These are phyloP conservation scores for Chaetomium sp. DNA, from an alignment of 2,329 filamentous ascomycete genomes.

Conservation along the genomic window DNA sequence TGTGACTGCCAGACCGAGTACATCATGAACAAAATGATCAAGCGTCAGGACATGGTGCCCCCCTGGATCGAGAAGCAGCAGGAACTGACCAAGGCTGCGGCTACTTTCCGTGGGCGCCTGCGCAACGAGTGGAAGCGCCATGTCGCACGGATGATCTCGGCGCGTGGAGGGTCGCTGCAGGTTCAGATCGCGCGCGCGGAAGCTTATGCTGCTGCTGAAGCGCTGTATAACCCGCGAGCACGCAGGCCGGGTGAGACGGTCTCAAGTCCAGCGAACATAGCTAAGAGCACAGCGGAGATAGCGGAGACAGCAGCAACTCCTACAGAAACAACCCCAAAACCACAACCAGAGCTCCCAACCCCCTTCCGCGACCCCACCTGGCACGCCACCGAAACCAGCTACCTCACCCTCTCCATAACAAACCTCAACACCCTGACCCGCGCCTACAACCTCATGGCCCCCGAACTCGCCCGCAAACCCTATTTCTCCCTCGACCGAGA, in stretches of 20 bases:
- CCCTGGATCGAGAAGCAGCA: conserved; percentile 99
- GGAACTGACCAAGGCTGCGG: conserved; percentile 65
- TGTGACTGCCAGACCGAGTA: conserved; percentile 61
- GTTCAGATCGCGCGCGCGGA: conserved; percentile 66
- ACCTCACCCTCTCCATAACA: conserved; percentile 68
- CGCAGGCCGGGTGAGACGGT: conserved; percentile 39
- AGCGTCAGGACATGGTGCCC: conserved; percentile 89
- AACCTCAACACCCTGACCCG: conserved; percentile 75
- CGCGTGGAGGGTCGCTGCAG: conserved; percentile 66
- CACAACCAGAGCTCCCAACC: not conserved
- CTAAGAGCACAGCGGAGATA: conserved; percentile 44
- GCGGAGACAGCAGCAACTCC: conserved; percentile 25
- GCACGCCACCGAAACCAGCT: conserved; percentile 65
- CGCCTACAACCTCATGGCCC: conserved; percentile 92
- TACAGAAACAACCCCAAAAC: not conserved
- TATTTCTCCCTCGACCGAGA: conserved; percentile 83
- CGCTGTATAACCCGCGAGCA: conserved; percentile 52
- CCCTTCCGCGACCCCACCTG: conserved; percentile 74
- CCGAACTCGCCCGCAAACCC: conserved; percentile 84
- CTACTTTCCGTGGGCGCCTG: conserved; percentile 66
- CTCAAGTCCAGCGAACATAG: conserved; percentile 40
- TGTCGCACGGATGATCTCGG: conserved; percentile 70
- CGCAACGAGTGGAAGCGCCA: conserved; percentile 80
- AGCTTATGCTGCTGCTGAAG: conserved; percentile 70
- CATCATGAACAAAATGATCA: conserved; percentile 97